Evolutionary conservation across 805 yeast species (phyloP).

Genomic region (Jamesozyma lodderae): DNA sequence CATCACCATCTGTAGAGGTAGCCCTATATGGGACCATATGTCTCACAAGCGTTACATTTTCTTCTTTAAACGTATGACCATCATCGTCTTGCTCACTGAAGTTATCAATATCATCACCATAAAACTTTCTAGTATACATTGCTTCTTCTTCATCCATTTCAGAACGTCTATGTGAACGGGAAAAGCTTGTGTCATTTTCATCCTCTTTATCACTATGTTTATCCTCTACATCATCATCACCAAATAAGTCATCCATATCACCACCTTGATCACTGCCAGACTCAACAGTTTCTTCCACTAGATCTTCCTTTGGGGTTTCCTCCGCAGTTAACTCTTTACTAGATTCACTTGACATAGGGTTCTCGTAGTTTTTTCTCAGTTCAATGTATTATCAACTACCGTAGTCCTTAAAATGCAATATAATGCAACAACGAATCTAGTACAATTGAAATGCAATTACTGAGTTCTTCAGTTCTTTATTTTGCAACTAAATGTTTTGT

Average conservation of each 20-base stretch:
- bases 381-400: too few species aligned
- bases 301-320: not conserved
- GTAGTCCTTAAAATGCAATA: too few species aligned
- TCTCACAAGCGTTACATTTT: constrained; percentile 33
- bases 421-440: too few species aligned
- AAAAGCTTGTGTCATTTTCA: constrained; percentile 12
- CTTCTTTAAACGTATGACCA: constrained; percentile 29
- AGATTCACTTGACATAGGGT: constrained; percentile 1
- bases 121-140: constrained; percentile 29
- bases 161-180: constrained; percentile 16
- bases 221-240: constrained; percentile 29
- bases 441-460: too few species aligned
- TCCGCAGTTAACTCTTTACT: not conserved
- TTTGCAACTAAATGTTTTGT: too few species aligned
- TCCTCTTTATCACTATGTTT: constrained; percentile 22
- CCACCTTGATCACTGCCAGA: constrained; percentile 23
- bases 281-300: constrained; percentile 8
- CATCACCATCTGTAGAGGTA: constrained; percentile 19
- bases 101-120: constrained; percentile 27
- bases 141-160: constrained; percentile 33
- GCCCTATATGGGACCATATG: constrained; percentile 39
- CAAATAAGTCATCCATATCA: constrained; percentile 37
- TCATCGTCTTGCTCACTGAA: constrained; percentile 27
- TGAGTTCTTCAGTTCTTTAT: too few species aligned
- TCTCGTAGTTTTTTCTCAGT: too few species aligned